These are phyloP conservation scores for Cutaneotrichosporon arboriforme DNA, from an alignment of 1,284 basidiomycete species.

Conservation along the genomic window DNA sequence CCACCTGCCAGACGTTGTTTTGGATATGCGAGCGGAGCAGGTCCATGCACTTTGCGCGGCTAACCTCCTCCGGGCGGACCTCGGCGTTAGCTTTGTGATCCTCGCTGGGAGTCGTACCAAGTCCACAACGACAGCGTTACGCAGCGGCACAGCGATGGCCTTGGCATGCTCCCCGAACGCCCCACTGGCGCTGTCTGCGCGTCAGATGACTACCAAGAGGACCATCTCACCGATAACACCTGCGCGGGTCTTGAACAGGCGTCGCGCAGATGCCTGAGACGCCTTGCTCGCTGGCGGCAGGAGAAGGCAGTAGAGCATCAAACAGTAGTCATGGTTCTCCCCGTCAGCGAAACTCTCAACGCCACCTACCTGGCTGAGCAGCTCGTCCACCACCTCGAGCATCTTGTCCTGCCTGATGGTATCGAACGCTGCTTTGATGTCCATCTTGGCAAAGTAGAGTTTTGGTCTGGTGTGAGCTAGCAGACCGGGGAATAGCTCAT, in stretches of 20 bases:
- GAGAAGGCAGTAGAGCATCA: slow-evolving; percentile 36
- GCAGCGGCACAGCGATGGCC: slow-evolving; percentile 61
- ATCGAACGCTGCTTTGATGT: slow-evolving; percentile 94
- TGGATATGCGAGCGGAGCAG: slow-evolving; percentile 84
- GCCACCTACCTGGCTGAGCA: slow-evolving; percentile 65
- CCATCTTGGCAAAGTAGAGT: slow-evolving; percentile 92
- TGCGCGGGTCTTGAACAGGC: slow-evolving; percentile 36
- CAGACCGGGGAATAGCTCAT: slow-evolving; percentile 6
- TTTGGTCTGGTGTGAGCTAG: slow-evolving; percentile 57
- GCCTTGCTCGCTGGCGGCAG: slow-evolving; percentile 38
- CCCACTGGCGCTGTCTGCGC: not conserved
- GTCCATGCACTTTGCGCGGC: slow-evolving; percentile 59
- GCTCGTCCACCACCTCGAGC: slow-evolving; percentile 64
- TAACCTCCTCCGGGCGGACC: slow-evolving; percentile 22
- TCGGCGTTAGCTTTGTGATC: too few relatives aligned
- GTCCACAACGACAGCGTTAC: slow-evolving; percentile 79
- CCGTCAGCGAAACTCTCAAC: not conserved
- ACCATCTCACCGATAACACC: slow-evolving; percentile 16
- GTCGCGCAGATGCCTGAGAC: slow-evolving; percentile 26
- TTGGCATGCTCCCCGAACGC: slow-evolving; percentile 41
- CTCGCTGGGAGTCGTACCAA: slow-evolving; percentile 55
- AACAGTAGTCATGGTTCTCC: slow-evolving; percentile 34
- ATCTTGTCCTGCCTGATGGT: slow-evolving; percentile 87
- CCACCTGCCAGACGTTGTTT: slow-evolving; percentile 68
- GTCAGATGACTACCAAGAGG: not conserved